These are phyloP conservation scores for Tieghemostelium lacteum DNA, from an alignment of 78 protist genomes.

Conservation along the genomic window DNA sequence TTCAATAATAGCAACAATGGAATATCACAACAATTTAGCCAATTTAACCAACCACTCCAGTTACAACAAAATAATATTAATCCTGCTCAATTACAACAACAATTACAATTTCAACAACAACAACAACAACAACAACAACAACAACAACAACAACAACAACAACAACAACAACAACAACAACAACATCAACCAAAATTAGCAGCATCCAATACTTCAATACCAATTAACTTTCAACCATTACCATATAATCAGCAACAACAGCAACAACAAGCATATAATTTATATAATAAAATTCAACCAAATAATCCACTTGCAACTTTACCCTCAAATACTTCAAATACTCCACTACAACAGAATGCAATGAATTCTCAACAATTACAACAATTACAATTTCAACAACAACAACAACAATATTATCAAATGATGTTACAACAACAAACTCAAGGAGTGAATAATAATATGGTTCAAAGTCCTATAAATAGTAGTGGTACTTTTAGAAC, in stretches of 20 bases:
- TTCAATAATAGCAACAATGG: too few relatives aligned
- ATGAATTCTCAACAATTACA: background rate
- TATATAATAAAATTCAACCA: background rate
- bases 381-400: background rate
- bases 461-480: background rate
- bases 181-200: background rate
- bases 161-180: background rate
- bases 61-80: background rate
- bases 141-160: background rate
- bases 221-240: background rate
- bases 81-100: background rate
- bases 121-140: slow-evolving; percentile 10
- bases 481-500: background rate
- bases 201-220: background rate
- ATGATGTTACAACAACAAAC: background rate
- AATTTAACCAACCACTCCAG: background rate
- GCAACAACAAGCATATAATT: background rate
- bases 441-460: too few relatives aligned
- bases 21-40: background rate
- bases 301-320: background rate
- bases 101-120: slow-evolving; percentile 2
- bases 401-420: background rate
- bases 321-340: background rate
- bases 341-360: background rate
- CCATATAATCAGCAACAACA: background rate